Evolutionary conservation across 2,329 filamentous ascomycete species (phyloP).

Genomic region (Cordyceps javanica): DNA sequence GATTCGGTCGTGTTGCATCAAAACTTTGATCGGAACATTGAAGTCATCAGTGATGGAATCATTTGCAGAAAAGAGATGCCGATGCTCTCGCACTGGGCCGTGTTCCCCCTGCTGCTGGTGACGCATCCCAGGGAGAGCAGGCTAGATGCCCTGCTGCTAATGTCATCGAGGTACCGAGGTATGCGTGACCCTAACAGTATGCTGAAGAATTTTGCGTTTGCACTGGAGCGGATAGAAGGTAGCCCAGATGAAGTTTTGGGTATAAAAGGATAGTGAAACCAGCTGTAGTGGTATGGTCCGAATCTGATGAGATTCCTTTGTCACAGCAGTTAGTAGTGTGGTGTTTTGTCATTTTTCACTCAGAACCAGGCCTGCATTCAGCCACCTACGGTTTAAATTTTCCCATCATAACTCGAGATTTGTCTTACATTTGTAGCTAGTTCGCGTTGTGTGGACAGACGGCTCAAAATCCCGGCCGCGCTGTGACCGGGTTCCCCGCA

Average conservation of each 20-base stretch:
- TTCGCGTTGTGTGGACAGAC: too few relatives aligned
- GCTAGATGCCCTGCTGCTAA: constrained; percentile 1
- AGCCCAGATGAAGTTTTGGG: neutral
- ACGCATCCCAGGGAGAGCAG: neutral
- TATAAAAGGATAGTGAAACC: neutral
- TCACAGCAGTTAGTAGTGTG: too few relatives aligned
- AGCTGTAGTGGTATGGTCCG: too few relatives aligned
- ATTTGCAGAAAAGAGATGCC: neutral
- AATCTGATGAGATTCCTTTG: too few relatives aligned
- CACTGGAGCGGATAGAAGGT: neutral
- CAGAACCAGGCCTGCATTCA: too few relatives aligned
- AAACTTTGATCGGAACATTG: neutral
- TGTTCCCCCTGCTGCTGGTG: neutral
- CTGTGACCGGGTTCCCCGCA: constrained; percentile 7
- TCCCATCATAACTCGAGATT: too few relatives aligned
- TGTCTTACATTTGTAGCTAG: too few relatives aligned
- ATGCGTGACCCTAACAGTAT: neutral
- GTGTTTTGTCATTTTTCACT: too few relatives aligned
- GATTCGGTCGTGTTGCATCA: constrained; percentile 7
- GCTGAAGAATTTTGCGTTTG: neutral
- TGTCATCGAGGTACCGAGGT: constrained; percentile 2
- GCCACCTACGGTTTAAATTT: too few relatives aligned
- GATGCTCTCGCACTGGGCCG: neutral
- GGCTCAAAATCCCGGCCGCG: too few relatives aligned
- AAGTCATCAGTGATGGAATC: neutral